Evolutionary conservation across 2,329 filamentous ascomycete genomes (phyloP), one percentile per base, ranked within the genome.

Genomic region (Colletotrichum liriopes): DNA sequence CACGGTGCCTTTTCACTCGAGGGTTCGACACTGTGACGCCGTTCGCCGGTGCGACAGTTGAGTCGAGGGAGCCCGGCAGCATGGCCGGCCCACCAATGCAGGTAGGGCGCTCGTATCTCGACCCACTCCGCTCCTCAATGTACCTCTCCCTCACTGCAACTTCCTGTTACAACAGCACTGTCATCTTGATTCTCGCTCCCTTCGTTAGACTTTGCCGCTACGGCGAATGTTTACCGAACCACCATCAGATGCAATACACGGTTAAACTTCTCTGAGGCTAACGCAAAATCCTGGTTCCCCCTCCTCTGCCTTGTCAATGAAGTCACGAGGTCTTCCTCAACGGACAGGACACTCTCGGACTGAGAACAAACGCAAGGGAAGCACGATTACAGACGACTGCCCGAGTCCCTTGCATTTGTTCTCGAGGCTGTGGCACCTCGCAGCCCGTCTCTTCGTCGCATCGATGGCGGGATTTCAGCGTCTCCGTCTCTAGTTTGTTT

Each of bases 171-270:
- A 37, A 37, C 35, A 37, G n/a, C 59, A 29, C 18, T n/a, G 41
- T 16, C 29, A 23, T 35, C 16, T 43, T 32, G 14, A 4, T 26
- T 20, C 45, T 37, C 29, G 32, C 16, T 62, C 59, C 18, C 32
- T 29, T 51, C n/a, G 39, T 49, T 62, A 32, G 59, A 62, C 45
- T 62, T 62, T 62, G 32, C 59, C n/a, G 45, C 43, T 51, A 51
- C 59, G 32, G 45, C 59, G 45, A 51, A 62, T 51, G 45, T 39
- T 29, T 37, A 35, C 39, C 41, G 56, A 29, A 7, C 18, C 59
- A 7, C 18, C 59, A 37, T 62, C n/a, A 18, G 16, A 9, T 49
- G 29, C 29, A 37, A 37, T 51, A 9, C 8, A 7, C 32, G 35
- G 9, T 35, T 29, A 54, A n/a, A 54, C 29, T 11, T 18, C 14